These are phyloP conservation scores for Chloromonas sp. DNA, from an alignment of 163 green algal species.

Conservation along the genomic window DNA sequence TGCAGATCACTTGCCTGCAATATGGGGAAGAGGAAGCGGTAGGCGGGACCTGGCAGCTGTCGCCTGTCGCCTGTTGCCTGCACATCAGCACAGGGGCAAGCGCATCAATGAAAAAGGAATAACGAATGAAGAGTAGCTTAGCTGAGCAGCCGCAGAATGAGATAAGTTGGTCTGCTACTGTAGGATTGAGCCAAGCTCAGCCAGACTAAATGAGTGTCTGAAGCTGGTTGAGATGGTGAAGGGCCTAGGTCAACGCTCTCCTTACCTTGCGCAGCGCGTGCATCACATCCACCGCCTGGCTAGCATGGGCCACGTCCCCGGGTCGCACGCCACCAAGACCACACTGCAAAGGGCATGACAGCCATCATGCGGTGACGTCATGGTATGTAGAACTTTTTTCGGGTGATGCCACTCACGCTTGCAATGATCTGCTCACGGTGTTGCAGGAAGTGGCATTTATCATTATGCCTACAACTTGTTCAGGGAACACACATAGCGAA, in stretches of 20 bases:
- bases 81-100: not conserved
- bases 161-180: not conserved
- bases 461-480: conserved; percentile 2
- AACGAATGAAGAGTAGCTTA: not conserved
- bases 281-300: conserved; percentile 25
- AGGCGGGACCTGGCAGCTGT: conserved; percentile 30
- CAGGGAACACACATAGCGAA: no score
- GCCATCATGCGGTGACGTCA: no score
- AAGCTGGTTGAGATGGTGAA: not conserved
- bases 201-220: not conserved
- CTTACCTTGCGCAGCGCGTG: conserved; percentile 14
- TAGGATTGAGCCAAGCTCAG: not conserved
- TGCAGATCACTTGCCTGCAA: conserved; percentile 27
- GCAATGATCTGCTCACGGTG: not conserved
- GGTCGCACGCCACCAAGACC: no score
- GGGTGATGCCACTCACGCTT: not conserved
- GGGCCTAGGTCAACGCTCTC: not conserved
- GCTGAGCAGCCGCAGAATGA: not conserved
- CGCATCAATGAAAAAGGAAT: not conserved
- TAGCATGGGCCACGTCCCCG: conserved; percentile 13
- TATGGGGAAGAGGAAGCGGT: conserved; percentile 51
- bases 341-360: no score
- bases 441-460: not conserved
- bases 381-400: no score
- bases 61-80: conserved; percentile 17